phyloP scores from a whole-genome alignment of 169 alveolate species.

The Ichthyophthirius multifiliis region DNA sequence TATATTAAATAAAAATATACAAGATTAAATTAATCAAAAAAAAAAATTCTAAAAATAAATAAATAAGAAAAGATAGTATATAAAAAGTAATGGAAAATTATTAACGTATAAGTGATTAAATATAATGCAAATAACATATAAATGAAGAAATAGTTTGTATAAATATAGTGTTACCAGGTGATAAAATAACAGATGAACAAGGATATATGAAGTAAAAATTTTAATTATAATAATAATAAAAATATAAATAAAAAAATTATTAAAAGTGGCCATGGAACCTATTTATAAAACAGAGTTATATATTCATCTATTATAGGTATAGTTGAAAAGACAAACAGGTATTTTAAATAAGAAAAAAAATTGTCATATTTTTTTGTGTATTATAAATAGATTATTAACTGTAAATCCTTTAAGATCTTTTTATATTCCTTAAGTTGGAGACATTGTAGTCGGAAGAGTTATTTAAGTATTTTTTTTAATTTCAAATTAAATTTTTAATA shows the following conservation, averaged over 20 bases:
- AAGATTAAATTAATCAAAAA: no score
- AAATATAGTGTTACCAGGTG: conserved; percentile 21
- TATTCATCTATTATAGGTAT: conserved; percentile 13
- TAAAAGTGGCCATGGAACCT: conserved; percentile 17
- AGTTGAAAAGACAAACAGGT: conserved; percentile 9
- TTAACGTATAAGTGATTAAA: no score
- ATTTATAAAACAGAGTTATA: not conserved
- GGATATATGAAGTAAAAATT: conserved; percentile 2
- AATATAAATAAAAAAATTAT: not conserved
- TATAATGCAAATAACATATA: not conserved
- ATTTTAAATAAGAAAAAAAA: not conserved
- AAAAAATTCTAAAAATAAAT: no score
- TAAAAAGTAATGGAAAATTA: no score
- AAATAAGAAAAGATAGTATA: no score
- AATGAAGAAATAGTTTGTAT: not conserved
- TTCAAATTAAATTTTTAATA: not conserved
- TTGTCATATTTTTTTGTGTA: not conserved
- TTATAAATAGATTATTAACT: not conserved
- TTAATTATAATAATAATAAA: no score
- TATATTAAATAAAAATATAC: no score
- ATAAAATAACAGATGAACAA: conserved; percentile 4
- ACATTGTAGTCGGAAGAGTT: conserved; percentile 23
- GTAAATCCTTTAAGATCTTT: not conserved
- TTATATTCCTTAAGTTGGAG: conserved; percentile 24
- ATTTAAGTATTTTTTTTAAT: not conserved